Percentiles rank a stretch among this genome's conserved stretches.
phyloP scores from a whole-genome alignment of 1,284 basidiomycete genomes.

The Bondarzewia mesenterica region DNA sequence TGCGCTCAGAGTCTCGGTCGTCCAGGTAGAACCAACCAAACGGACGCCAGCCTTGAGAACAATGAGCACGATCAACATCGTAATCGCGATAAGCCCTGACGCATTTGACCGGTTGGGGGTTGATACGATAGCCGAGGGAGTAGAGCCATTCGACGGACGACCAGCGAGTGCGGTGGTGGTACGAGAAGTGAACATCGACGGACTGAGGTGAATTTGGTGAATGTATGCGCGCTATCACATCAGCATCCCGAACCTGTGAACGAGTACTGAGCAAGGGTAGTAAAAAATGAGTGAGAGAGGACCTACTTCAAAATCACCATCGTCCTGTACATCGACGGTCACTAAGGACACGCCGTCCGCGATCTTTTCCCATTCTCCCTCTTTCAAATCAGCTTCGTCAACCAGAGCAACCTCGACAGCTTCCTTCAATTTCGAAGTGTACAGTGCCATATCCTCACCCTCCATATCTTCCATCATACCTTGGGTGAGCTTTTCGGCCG shows the following conservation, averaged over 20 bases:
- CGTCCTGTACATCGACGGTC: background rate
- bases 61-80: background rate
- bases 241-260: conserved; percentile 1
- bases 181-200: conserved; percentile 1
- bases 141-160: background rate
- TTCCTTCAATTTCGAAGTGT: background rate
- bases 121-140: background rate
- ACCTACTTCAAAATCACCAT: background rate
- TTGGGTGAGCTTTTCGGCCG: background rate
- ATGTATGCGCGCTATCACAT: background rate
- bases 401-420: background rate
- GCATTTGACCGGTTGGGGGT: background rate
- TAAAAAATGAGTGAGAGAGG: background rate
- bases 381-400: background rate
- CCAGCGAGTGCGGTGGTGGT: background rate
- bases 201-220: background rate
- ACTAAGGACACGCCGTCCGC: background rate
- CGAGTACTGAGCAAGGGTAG: background rate
- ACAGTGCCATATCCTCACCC: background rate
- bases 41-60: background rate
- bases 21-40: background rate
- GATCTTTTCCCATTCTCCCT: background rate
- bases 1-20: background rate
- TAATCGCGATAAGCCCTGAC: background rate
- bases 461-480: background rate